Base-by-base conservation (phyloP, 768 basidiomycete species). In the Udeniomyces megalosporus region DNA sequence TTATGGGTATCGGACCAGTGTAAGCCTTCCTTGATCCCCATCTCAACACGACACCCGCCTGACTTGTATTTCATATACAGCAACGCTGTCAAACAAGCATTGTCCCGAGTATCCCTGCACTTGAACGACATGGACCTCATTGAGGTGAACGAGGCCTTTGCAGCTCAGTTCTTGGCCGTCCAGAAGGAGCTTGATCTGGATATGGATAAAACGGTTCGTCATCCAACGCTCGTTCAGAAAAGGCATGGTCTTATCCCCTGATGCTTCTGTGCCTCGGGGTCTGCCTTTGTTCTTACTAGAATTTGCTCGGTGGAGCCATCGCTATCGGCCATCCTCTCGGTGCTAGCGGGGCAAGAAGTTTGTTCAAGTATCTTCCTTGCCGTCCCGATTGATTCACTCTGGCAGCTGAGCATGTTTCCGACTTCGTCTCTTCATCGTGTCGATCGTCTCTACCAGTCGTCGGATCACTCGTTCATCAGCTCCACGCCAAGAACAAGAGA, bases 1-100 rank as follows among this genome's bases (percentile, higher is more conserved):
- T 74, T 53, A 76, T 76, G 75, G 75, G 75, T 20, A 73, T 76
- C 52, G 75, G 75, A 34, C 75, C 75, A 4, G 75, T 76, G 10
- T 70, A 44, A 59, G 58, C 42, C 26, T 47, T 15, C n/a, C 2
- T 49, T 58, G 20, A 2, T 22, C 15, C 31, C n/a, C 35, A 15
- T 26, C 32, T 17, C 17, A 8, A n/a, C n/a, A n/a, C 17, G 17
- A 42, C 38, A 42, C 38, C 38, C 8, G 38, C 17, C 38, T 42
- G 38, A 42, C 38, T 42, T 17, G 38, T 17, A 8, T 42, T 8
- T 42, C n/a, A 42, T 42, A 42, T 28, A 22, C 38, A 59, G 58
- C 14, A 47, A 32, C 15, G 58, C 58, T 31, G 50, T 59, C 58
- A 59, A 59, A 15, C 58, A 45, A 20, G 58, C 58, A 8, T 47